Evolutionary conservation across 257 asterid genomes (phyloP), one percentile per base, ranked within the genome.

Genomic region (Vinca minor): DNA sequence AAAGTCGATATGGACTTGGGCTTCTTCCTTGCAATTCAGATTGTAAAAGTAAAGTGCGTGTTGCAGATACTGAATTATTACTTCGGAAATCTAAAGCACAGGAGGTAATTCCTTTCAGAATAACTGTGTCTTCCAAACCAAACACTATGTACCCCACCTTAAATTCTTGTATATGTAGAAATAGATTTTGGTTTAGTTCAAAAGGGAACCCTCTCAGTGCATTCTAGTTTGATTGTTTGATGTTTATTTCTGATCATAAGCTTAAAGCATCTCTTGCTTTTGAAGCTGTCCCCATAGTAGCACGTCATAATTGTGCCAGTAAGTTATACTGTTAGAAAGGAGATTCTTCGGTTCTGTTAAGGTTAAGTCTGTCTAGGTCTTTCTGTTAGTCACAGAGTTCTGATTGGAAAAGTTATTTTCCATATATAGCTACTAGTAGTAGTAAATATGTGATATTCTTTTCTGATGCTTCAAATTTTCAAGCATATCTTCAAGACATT

Each of bases 1-100:
- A 83, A 85, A 86, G 57, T 74, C 88, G 84, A 69, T 88, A 69
- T 61, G 98, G 95, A 57, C 66, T 78, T 31, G 95, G 95, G 62
- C 87, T 88, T 65, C 80, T 91, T 66, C 91, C 91, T 49, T 91
- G 98, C 76, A 82, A 74, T 68, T 25, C 69, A 39, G 77, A 72
- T 63, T 91, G 98, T 82, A 79, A 75, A 84, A 82, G 84, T 77
- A 85, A 82, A 75, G 62, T 66, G 62, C 85, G 84, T 83, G 84
- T 64, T 63, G 76, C 77, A 4, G 89, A 83, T 52, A 23, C 90
- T 1, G 93, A 81, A 69, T 71, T 91, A 67, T 95, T 85, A 71
- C 79, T 70, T 48, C 93, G 98, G 56, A 86, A 81, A 75, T 18
- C 81, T 48, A 86, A 80, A 76, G 71, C 69, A 48, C 66, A n/a